A percentile compares a stretch with the other conserved stretches of the same genome.
phyloP scores from a whole-genome alignment of 192 early-diverging fungal genomes.

The Coemansia sp. region DNA sequence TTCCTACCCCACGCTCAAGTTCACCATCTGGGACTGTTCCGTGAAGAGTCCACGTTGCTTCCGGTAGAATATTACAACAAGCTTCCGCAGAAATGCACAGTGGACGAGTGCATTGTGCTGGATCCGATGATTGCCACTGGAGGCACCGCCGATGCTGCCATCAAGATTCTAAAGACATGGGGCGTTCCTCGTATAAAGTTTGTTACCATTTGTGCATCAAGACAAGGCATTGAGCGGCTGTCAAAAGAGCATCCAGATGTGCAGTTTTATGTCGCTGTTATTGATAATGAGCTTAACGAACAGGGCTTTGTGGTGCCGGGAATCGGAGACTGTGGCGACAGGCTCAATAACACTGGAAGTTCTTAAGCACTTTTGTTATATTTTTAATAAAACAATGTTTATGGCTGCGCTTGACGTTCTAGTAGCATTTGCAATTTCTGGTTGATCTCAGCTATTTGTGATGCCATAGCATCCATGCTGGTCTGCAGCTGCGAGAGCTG shows the following conservation, averaged over 20 bases:
- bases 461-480: slow-evolving; percentile 27
- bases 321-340: slow-evolving; percentile 69
- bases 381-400: not conserved
- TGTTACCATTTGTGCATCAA: slow-evolving; percentile 61
- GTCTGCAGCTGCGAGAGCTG: slow-evolving; percentile 22
- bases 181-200: slow-evolving; percentile 69
- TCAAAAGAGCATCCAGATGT: slow-evolving; percentile 58
- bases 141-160: slow-evolving; percentile 71
- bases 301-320: slow-evolving; percentile 62
- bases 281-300: slow-evolving; percentile 60
- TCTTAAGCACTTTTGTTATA: not conserved
- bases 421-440: slow-evolving; percentile 23
- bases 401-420: not conserved
- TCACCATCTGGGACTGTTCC: slow-evolving; percentile 76
- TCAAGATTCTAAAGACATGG: slow-evolving; percentile 78
- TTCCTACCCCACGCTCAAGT: slow-evolving; percentile 70
- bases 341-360: slow-evolving; percentile 56
- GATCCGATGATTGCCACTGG: slow-evolving; percentile 86
- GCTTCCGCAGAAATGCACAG: slow-evolving; percentile 64
- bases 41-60: slow-evolving; percentile 75
- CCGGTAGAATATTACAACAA: slow-evolving; percentile 96
- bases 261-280: slow-evolving; percentile 53
- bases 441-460: slow-evolving; percentile 22
- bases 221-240: slow-evolving; percentile 50
- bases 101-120: slow-evolving; percentile 69